A percentile compares a stretch with the other conserved stretches of the same genome.
These are phyloP conservation scores for Candida broadrunensis DNA, from an alignment of 805 yeast genomes.

Conservation along the genomic window DNA sequence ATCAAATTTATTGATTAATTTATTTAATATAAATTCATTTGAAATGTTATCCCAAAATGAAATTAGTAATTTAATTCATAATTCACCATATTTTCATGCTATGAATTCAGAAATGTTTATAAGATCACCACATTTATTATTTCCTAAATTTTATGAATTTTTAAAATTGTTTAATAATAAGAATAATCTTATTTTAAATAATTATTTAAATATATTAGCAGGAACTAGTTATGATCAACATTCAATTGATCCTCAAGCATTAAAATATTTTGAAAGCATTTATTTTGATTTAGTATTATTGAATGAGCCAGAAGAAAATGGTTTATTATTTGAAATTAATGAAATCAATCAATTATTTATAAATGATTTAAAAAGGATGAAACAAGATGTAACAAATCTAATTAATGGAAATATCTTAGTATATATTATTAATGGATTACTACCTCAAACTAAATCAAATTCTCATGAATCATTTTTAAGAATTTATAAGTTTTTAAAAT, in stretches of 20 bases:
- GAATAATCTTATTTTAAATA: not conserved
- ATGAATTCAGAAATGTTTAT: not conserved
- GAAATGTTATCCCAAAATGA: not conserved
- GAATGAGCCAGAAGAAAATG: not conserved
- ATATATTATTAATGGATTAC: too few species aligned
- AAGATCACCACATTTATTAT: constrained; percentile 17
- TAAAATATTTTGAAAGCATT: not conserved
- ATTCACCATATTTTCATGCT: not conserved
- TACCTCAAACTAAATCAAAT: too few species aligned
- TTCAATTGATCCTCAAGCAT: not conserved
- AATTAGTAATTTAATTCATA: not conserved
- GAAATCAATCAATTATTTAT: not conserved
- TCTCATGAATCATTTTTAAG: too few species aligned
- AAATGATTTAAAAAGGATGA: not conserved
- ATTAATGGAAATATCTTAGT: too few species aligned
- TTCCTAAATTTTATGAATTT: constrained; percentile 21
- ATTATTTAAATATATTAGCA: not conserved
- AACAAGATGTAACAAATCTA: not conserved
- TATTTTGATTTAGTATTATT: not conserved
- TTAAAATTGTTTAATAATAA: not conserved
- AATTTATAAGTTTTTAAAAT: too few species aligned
- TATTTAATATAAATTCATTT: not conserved
- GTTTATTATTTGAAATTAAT: not conserved
- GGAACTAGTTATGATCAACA: not conserved
- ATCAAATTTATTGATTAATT: not conserved